These are phyloP conservation scores for Inosperma sp. DNA, from an alignment of 768 basidiomycete species.

Conservation along the genomic window DNA sequence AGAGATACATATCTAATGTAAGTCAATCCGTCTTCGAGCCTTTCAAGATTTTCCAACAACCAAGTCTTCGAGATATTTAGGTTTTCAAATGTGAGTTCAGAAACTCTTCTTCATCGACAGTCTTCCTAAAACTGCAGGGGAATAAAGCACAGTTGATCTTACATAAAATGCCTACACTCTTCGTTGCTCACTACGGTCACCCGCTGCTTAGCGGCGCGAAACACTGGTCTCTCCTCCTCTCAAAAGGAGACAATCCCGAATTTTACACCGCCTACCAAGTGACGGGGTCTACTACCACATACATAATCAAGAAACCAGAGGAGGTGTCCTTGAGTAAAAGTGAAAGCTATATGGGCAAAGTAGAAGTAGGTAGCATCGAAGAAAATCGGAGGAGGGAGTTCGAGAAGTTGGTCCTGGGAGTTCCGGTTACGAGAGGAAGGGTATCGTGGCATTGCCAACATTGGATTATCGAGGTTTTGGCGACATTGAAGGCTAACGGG, in stretches of 20 bases:
- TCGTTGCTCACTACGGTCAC: neutral
- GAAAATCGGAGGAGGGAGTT: neutral
- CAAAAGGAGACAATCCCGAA: neutral
- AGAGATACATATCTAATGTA: too few species aligned
- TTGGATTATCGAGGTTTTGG: conserved; percentile 10
- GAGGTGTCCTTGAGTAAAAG: neutral
- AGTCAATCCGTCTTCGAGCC: too few species aligned
- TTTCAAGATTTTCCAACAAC: too few species aligned
- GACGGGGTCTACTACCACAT: neutral
- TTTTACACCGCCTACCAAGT: neutral
- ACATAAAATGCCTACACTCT: neutral
- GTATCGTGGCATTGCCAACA: conserved; percentile 7
- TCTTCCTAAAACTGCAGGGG: too few species aligned
- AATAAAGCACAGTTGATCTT: too few species aligned
- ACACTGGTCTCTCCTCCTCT: neutral
- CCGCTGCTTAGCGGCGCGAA: neutral
- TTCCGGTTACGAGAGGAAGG: conserved; percentile 4
- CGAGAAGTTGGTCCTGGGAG: neutral
- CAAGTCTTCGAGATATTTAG: too few species aligned
- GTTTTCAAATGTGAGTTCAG: too few species aligned
- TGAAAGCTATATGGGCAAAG: neutral
- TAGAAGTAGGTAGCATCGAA: conserved; percentile 3
- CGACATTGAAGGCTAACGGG: neutral
- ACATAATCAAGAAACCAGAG: neutral
- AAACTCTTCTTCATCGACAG: too few species aligned